Evolutionary conservation across 73 alveolate species (phyloP).

Genomic region (Blepharisma japonicum): DNA sequence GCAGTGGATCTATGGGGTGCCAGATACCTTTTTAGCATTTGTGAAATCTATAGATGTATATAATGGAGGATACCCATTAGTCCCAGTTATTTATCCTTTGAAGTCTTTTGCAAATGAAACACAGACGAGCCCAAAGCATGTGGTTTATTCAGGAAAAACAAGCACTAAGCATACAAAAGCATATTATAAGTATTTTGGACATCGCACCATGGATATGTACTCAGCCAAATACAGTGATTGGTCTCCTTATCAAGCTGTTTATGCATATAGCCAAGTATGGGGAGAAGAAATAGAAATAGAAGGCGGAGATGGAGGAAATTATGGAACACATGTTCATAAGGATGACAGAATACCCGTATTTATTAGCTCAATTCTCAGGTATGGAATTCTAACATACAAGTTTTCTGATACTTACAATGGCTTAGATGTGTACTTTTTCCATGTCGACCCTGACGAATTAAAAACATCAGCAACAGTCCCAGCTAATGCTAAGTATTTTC

Average conservation of each 20-base stretch:
- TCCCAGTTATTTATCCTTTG: background rate
- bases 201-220: background rate
- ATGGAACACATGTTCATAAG: background rate
- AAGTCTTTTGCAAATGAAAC: background rate
- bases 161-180: background rate
- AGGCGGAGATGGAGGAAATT: constrained; percentile 11
- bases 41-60: constrained; percentile 1
- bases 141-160: background rate
- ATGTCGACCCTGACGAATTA: background rate
- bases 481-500: constrained; percentile 4
- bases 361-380: background rate
- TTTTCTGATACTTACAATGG: background rate
- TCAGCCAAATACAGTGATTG: background rate
- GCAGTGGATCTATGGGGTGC: background rate
- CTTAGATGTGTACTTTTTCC: background rate
- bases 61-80: background rate
- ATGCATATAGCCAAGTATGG: constrained; percentile 6
- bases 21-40: background rate
- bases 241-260: background rate
- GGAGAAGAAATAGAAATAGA: background rate
- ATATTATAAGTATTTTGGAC: background rate
- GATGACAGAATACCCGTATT: background rate
- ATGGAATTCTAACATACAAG: background rate
- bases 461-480: constrained; percentile 15
- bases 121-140: background rate